These are phyloP conservation scores for Berberis vulgaris DNA, from an alignment of 164 flowering plant genomes.

Conservation along the genomic window DNA sequence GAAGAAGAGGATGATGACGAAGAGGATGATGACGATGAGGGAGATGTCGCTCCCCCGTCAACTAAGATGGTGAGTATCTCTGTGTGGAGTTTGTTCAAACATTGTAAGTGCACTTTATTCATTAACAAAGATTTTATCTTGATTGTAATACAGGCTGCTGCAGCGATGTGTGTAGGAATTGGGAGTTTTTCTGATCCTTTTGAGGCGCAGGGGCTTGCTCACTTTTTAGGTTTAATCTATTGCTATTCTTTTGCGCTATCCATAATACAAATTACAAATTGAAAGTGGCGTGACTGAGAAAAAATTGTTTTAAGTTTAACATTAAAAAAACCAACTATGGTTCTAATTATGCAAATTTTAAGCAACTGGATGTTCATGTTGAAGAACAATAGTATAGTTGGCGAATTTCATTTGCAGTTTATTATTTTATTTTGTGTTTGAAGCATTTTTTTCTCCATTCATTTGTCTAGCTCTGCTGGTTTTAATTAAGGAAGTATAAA, in stretches of 20 bases:
- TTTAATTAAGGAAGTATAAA: too few relatives aligned
- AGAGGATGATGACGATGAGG: constrained; percentile 11
- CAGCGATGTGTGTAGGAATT: constrained; percentile 92
- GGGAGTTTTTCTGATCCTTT: constrained; percentile 90
- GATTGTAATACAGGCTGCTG: constrained; percentile 57
- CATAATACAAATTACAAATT: background rate
- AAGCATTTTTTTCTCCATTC: too few relatives aligned
- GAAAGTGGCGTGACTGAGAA: too few relatives aligned
- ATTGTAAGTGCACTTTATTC: background rate
- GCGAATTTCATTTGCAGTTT: too few relatives aligned
- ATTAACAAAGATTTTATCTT: background rate
- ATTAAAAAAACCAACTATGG: too few relatives aligned
- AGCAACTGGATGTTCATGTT: too few relatives aligned
- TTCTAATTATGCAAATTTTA: too few relatives aligned
- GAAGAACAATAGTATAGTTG: too few relatives aligned
- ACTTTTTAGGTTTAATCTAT: constrained; percentile 64
- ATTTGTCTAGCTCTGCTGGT: too few relatives aligned
- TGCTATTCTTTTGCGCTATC: background rate
- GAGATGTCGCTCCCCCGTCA: constrained; percentile 22
- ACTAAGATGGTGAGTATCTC: constrained; percentile 50
- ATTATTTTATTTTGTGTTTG: too few relatives aligned
- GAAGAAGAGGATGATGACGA: constrained; percentile 12
- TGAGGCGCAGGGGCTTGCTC: constrained; percentile 97
- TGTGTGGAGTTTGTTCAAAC: background rate
- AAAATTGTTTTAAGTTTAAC: too few relatives aligned